A percentile compares a stretch with the other conserved stretches of the same genome.
These are phyloP conservation scores for Hemileccinum impolitum DNA, from an alignment of 768 basidiomycete species.

Conservation along the genomic window DNA sequence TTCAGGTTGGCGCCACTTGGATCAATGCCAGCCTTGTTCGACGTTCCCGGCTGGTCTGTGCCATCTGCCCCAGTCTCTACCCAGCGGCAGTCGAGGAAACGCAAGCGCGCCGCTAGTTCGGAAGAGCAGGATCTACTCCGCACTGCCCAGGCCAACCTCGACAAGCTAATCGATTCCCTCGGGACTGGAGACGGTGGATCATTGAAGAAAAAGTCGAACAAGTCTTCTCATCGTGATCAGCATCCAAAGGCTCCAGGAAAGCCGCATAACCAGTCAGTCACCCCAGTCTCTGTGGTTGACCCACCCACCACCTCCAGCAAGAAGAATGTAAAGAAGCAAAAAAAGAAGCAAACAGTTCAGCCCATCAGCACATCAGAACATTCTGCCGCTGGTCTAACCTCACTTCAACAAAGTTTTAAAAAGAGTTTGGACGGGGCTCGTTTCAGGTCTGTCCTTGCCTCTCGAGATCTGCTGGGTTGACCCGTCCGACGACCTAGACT, in stretches of 20 bases:
- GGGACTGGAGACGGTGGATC: slow-evolving; percentile 28
- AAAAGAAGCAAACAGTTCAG: slow-evolving; percentile 16
- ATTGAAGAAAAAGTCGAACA: slow-evolving; percentile 21
- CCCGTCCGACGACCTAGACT: slow-evolving; percentile 43
- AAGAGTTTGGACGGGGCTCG: slow-evolving; percentile 81
- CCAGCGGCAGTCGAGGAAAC: slow-evolving; percentile 36
- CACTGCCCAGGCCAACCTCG: slow-evolving; percentile 50
- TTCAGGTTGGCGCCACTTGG: too few relatives aligned
- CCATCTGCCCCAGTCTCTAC: slow-evolving; percentile 39
- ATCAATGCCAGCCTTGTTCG: slow-evolving; percentile 44
- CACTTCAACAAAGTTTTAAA: slow-evolving; percentile 75
- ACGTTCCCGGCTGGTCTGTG: slow-evolving; percentile 70
- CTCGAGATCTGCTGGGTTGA: slow-evolving; percentile 6
- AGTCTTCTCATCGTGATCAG: slow-evolving; percentile 8
- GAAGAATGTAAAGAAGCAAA: slow-evolving; percentile 20
- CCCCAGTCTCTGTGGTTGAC: slow-evolving; percentile 8
- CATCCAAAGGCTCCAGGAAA: background rate
- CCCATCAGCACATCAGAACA: slow-evolving; percentile 18
- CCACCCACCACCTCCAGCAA: slow-evolving; percentile 6
- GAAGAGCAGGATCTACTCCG: slow-evolving; percentile 37
- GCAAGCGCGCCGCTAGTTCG: slow-evolving; percentile 47
- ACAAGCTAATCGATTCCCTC: slow-evolving; percentile 56
- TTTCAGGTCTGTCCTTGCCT: slow-evolving; percentile 55
- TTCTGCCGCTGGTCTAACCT: slow-evolving; percentile 47
- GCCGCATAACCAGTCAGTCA: slow-evolving; percentile 4